phyloP scores from a whole-genome alignment of 2,329 filamentous ascomycete species.

The Cytospora schulzeri region DNA sequence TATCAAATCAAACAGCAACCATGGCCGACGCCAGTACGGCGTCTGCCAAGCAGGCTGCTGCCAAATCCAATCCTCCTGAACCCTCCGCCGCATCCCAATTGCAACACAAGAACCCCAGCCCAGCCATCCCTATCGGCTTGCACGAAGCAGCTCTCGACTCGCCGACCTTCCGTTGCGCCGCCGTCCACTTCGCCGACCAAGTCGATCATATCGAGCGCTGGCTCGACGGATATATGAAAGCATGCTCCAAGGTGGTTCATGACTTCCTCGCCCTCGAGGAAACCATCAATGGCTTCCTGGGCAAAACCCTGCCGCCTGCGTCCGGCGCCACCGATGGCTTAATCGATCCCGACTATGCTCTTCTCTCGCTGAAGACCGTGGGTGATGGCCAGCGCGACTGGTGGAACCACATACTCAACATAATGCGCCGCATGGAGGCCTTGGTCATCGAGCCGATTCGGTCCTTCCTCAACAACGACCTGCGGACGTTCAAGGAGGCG shows the following conservation, averaged over 20 bases:
- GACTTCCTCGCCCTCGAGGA: constrained; percentile 76
- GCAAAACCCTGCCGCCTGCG: constrained; percentile 72
- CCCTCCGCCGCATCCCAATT: not conserved
- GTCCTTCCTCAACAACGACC: constrained; percentile 74
- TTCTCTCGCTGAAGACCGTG: constrained; percentile 81
- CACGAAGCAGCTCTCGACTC: constrained; percentile 97
- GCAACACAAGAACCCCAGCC: constrained; percentile 34
- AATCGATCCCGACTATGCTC: constrained; percentile 92
- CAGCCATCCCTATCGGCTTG: constrained; percentile 73
- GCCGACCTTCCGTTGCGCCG: constrained; percentile 87
- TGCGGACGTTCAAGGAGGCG: constrained; percentile 84
- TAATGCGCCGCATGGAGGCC: constrained; percentile 76
- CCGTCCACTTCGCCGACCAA: constrained; percentile 87
- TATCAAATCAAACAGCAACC: not conserved
- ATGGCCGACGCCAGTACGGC: constrained; percentile 25
- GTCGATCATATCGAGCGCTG: constrained; percentile 89
- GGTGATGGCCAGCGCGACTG: constrained; percentile 86
- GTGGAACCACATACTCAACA: constrained; percentile 75
- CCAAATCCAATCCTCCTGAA: constrained; percentile 8
- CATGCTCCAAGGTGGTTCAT: constrained; percentile 58
- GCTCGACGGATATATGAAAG: constrained; percentile 67
- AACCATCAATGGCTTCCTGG: constrained; percentile 74
- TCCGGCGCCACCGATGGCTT: constrained; percentile 74
- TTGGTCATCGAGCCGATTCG: constrained; percentile 81
- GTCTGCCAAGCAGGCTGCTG: constrained; percentile 13